Conservation (phyloP, 306 rosid genomes). For the Gastrolobium villosum region DNA sequence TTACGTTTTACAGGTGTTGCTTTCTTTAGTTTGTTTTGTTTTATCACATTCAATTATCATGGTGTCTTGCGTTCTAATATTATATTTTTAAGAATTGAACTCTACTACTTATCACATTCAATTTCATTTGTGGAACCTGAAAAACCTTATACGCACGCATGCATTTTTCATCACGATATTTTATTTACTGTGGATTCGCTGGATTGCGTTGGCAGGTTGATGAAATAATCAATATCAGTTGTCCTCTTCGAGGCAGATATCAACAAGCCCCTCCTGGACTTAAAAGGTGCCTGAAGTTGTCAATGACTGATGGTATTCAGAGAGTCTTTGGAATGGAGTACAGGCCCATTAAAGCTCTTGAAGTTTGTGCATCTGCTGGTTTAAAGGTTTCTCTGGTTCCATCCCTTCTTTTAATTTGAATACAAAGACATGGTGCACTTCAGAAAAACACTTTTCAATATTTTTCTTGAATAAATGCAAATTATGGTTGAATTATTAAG, state of each 20-base stretch:
- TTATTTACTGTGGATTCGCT: neutral
- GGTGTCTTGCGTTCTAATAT: neutral
- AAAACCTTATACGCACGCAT: neutral
- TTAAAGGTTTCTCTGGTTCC: conserved; percentile 67
- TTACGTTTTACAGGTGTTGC: conserved; percentile 77
- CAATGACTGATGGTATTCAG: conserved; percentile 91
- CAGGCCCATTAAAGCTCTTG: conserved; percentile 83
- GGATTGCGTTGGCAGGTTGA: conserved; percentile 70
- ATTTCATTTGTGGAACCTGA: conserved; percentile 19
- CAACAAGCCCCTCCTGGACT: conserved; percentile 68
- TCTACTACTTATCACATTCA: neutral
- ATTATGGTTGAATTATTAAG: conserved; percentile 4
- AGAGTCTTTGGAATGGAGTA: conserved; percentile 92
- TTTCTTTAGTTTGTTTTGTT: neutral
- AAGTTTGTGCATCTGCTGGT: conserved; percentile 84
- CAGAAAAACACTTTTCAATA: neutral
- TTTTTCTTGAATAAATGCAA: neutral
- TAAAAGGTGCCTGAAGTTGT: conserved; percentile 88
- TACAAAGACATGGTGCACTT: conserved; percentile 1
- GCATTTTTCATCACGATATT: neutral
- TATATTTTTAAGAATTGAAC: neutral
- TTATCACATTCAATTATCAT: neutral
- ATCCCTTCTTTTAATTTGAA: conserved; percentile 23
- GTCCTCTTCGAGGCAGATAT: conserved; percentile 77
- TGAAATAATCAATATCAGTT: conserved; percentile 76